Conservation (phyloP, 345 rosid genomes). For the Sonneratia alba region DNA sequence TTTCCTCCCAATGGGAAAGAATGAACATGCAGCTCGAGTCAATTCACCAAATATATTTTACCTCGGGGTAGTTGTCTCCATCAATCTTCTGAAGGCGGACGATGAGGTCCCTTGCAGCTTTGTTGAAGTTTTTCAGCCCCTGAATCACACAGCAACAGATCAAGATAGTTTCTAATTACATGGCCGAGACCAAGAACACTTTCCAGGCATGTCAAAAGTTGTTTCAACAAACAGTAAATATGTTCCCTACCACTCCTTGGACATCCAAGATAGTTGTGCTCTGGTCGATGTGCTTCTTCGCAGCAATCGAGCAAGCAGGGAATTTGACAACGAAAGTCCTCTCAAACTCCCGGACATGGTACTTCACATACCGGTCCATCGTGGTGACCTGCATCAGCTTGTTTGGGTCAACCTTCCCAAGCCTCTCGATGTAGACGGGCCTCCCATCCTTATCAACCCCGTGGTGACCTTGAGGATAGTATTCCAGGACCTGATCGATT, state of each 20-base stretch:
- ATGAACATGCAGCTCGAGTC: no score
- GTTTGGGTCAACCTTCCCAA: neutral
- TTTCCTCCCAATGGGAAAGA: no score
- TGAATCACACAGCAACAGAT: neutral
- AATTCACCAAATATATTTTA: neutral
- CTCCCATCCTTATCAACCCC: neutral
- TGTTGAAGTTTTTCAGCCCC: neutral
- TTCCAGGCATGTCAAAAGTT: no score
- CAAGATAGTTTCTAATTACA: no score
- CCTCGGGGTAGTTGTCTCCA: neutral
- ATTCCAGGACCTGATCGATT: neutral
- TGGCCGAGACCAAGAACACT: no score
- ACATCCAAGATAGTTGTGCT: slow-evolving; percentile 5
- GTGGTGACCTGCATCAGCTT: slow-evolving; percentile 2
- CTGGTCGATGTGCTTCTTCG: neutral
- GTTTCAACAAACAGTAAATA: no score
- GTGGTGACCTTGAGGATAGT: slow-evolving; percentile 3
- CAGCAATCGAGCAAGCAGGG: neutral
- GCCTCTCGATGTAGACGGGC: slow-evolving; percentile 1
- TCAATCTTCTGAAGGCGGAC: neutral
- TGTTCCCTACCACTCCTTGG: slow-evolving; percentile 23
- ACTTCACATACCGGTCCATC: neutral
- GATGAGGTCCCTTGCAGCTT: neutral
- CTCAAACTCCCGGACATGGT: neutral
- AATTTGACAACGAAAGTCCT: neutral